A percentile compares a stretch with the other conserved stretches of the same genome.
Evolutionary conservation across 345 rosid genomes (phyloP).

Genomic region (Populus simonii): DNA sequence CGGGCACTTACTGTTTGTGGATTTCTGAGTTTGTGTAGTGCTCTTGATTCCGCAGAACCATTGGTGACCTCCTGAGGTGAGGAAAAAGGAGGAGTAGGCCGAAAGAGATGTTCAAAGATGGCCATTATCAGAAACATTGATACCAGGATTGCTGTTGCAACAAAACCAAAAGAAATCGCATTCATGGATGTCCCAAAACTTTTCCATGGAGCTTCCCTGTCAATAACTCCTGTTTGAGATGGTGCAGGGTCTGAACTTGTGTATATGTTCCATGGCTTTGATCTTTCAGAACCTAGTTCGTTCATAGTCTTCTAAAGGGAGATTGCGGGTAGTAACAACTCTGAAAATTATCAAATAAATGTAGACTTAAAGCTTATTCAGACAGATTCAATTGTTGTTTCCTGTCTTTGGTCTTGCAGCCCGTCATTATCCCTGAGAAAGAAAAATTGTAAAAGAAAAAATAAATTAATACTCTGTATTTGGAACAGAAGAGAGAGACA

Average conservation of each 20-base stretch:
- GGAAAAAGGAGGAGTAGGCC: slow-evolving; percentile 61
- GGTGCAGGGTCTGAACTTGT: slow-evolving; percentile 40
- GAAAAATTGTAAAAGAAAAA: not conserved
- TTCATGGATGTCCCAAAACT: slow-evolving; percentile 64
- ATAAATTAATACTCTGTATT: not conserved
- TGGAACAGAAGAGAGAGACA: too few species aligned
- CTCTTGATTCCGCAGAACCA: slow-evolving; percentile 26
- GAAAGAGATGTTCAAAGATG: slow-evolving; percentile 80
- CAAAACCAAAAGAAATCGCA: slow-evolving; percentile 83
- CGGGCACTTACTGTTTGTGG: slow-evolving; percentile 40
- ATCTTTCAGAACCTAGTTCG: slow-evolving; percentile 47
- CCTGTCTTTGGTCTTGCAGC: not conserved
- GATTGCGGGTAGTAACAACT: not conserved
- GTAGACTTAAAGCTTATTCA: not conserved
- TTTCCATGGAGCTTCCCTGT: slow-evolving; percentile 55
- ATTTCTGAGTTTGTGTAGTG: slow-evolving; percentile 36
- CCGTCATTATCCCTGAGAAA: not conserved
- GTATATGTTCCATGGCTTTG: slow-evolving; percentile 56
- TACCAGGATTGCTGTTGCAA: slow-evolving; percentile 88
- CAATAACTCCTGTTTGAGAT: slow-evolving; percentile 25
- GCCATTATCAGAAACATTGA: slow-evolving; percentile 97
- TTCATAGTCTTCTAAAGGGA: slow-evolving; percentile 31
- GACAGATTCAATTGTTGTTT: not conserved
- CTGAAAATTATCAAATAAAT: not conserved
- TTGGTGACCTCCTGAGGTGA: slow-evolving; percentile 35